Evolutionary conservation across 495 filamentous ascomycete genomes (phyloP), one percentile per base, ranked within the genome.

Genomic region (Lophiotrema nucula): DNA sequence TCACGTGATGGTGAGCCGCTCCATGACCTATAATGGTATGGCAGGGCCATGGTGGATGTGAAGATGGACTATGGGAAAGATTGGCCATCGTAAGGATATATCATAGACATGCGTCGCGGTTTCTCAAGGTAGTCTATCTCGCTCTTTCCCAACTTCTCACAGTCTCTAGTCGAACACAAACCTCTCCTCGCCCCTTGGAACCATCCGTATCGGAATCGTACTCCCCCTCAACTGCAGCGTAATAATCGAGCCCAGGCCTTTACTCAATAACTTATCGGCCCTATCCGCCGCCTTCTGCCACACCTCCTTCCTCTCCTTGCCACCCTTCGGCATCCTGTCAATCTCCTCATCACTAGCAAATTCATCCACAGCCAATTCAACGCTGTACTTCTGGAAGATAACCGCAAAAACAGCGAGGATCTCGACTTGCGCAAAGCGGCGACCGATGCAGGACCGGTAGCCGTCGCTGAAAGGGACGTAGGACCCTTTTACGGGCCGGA

Each of bases 391-490:
- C 49, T 79, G 75, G 53, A 90, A 86, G 6, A 91, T 71, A 10
- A 82, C 77, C 1, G 85, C 79, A 49, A 93, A 75, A 53, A 82
- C 86, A 0, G 85, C 86, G 26, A 82, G 74, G 39, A 88, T 74
- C 67, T 93, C 87, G 58, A 90, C 89, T 71, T 90, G 86, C 13
- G 88, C 88, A 60, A 92, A 88, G 62, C 81, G 80, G 50, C 80
- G 78, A 56, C 79, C 88, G 60, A 83, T 77, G 72, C 86, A 93
- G 58, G 84, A 82, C 54, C 82, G 78, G 27, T 79, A 73, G 1
- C 89, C 88, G 23, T 89, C 87, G 44, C 81, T 84, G 70, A 90
- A 92, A 0, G 89, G 85, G 13, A 90, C 72, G 62, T 78, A 91
- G 1, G 82, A 76, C 1, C 87, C 86, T n/a, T 79, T 74, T 0